These are phyloP conservation scores for Colletotrichum sp. DNA, from an alignment of 2,329 filamentous ascomycete genomes.

Conservation along the genomic window DNA sequence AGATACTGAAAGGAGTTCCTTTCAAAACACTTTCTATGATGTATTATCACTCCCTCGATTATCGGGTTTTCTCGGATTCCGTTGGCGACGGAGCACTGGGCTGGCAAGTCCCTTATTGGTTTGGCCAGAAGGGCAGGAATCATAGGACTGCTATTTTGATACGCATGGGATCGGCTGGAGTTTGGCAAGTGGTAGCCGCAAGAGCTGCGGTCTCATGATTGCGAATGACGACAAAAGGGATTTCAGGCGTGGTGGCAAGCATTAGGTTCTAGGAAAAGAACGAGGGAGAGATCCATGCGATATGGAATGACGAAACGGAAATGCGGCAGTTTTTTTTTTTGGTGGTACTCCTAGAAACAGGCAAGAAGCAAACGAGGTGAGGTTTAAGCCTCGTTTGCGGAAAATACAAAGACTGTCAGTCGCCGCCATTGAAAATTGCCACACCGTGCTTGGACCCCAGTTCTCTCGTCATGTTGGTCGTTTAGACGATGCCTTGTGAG, in stretches of 20 bases:
- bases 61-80: slow-evolving; percentile 17
- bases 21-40: slow-evolving; percentile 14
- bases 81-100: slow-evolving; percentile 15
- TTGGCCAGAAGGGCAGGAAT: slow-evolving; percentile 17
- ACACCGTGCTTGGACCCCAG: neutral
- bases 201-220: slow-evolving; percentile 15
- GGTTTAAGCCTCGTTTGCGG: neutral
- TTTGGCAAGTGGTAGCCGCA: slow-evolving; percentile 19
- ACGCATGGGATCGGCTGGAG: slow-evolving; percentile 21
- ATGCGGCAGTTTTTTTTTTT: neutral
- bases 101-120: slow-evolving; percentile 3
- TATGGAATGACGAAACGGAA: neutral
- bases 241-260: slow-evolving; percentile 14
- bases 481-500: neutral
- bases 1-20: neutral
- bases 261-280: slow-evolving; percentile 11
- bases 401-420: neutral
- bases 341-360: neutral
- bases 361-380: neutral
- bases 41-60: slow-evolving; percentile 17
- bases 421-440: neutral
- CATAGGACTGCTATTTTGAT: slow-evolving; percentile 20
- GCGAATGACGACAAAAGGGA: slow-evolving; percentile 7
- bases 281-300: neutral
- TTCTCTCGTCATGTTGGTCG: neutral